Evolutionary conservation across 371 early-diverging fungal genomes (phyloP).

Genomic region (Mortierella sp.): DNA sequence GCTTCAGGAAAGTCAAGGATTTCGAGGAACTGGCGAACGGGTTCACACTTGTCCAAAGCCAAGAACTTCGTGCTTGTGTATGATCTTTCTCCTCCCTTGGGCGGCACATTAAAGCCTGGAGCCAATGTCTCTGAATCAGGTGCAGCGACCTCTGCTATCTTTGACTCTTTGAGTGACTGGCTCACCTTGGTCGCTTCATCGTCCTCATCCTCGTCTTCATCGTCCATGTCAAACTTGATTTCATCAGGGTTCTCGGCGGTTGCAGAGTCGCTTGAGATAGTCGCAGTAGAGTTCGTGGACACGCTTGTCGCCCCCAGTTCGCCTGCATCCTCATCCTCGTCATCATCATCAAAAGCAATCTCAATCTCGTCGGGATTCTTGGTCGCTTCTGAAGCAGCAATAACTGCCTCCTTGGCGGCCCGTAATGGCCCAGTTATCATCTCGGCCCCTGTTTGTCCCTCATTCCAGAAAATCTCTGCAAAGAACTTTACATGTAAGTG

Average conservation of each 20-base stretch:
- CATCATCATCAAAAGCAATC: slow-evolving; percentile 60
- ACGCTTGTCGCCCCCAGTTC: neutral
- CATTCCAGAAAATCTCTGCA: slow-evolving; percentile 70
- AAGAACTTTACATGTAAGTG: slow-evolving; percentile 94
- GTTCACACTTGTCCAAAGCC: slow-evolving; percentile 78
- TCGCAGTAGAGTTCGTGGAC: neutral
- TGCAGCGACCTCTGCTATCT: neutral
- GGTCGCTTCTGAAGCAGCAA: slow-evolving; percentile 17
- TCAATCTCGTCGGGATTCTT: slow-evolving; percentile 78
- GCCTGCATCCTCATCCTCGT: slow-evolving; percentile 38
- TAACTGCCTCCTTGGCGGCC: neutral
- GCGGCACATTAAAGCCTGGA: neutral
- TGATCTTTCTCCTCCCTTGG: slow-evolving; percentile 1
- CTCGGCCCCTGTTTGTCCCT: neutral
- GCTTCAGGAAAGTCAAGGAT: slow-evolving; percentile 74
- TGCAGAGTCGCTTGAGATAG: neutral
- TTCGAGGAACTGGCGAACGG: slow-evolving; percentile 67
- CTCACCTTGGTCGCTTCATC: neutral
- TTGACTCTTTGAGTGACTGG: neutral
- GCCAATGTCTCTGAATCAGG: neutral
- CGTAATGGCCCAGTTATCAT: neutral
- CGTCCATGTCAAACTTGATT: slow-evolving; percentile 61
- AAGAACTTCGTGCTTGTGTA: slow-evolving; percentile 66
- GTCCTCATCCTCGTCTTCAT: slow-evolving; percentile 57
- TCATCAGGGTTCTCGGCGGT: slow-evolving; percentile 57